Evolutionary conservation across 2,329 filamentous ascomycete genomes (phyloP).

Genomic region (Aspergillus floridensis): DNA sequence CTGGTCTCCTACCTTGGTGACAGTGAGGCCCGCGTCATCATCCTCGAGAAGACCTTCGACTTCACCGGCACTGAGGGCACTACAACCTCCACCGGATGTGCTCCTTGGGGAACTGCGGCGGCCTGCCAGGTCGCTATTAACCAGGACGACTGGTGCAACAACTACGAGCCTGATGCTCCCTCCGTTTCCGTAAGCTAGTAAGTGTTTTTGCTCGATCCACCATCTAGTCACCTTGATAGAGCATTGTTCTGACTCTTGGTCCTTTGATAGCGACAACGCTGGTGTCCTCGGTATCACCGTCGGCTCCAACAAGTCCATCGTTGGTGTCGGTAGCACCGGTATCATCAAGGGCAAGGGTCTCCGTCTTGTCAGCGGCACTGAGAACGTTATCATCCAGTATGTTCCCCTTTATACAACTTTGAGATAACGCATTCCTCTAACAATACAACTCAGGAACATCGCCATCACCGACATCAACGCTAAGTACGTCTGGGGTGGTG

Average conservation of each 20-base stretch:
- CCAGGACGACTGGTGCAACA: constrained; percentile 58
- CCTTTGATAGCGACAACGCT: constrained; percentile 49
- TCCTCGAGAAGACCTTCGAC: constrained; percentile 37
- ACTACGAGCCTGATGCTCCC: constrained; percentile 56
- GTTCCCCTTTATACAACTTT: not conserved
- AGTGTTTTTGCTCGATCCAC: not conserved
- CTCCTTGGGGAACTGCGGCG: constrained; percentile 55
- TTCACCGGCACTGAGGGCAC: constrained; percentile 30
- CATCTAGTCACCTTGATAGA: not conserved
- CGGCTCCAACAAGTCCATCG: constrained; percentile 57
- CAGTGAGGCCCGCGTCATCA: constrained; percentile 54
- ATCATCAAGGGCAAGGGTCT: constrained; percentile 59
- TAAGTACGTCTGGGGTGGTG: constrained; percentile 59
- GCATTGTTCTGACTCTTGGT: constrained; percentile 31
- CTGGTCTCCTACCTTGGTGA: constrained; percentile 60
- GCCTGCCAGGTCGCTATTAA: constrained; percentile 61
- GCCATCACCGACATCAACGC: constrained; percentile 51
- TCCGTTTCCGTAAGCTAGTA: constrained; percentile 42
- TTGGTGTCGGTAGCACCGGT: constrained; percentile 54
- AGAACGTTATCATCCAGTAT: constrained; percentile 59
- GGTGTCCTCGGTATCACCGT: constrained; percentile 52
- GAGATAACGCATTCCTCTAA: not conserved
- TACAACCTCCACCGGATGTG: constrained; percentile 51
- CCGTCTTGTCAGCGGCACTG: constrained; percentile 47
- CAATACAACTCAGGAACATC: constrained; percentile 9